Evolutionary conservation across 1,139 yeast species (phyloP).

Genomic region (Hansenula lynferdii): DNA sequence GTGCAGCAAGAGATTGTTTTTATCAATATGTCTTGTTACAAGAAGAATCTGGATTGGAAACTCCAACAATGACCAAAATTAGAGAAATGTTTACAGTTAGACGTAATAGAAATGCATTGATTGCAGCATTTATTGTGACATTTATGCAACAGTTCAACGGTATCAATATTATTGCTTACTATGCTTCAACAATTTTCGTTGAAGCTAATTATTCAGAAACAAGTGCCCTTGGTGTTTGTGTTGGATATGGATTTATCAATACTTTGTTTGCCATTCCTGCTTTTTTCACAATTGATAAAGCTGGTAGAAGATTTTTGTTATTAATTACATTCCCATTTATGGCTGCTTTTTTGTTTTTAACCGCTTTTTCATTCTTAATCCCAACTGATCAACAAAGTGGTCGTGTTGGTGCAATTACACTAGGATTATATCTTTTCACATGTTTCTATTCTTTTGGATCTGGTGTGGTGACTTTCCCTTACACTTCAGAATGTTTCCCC

Average conservation of each 20-base stretch:
- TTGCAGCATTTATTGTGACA: conserved; percentile 77
- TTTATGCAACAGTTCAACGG: conserved; percentile 90
- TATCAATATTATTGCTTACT: conserved; percentile 77
- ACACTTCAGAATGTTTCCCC: conserved; percentile 81
- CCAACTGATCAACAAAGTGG: conserved; percentile 39
- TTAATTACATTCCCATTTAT: conserved; percentile 69
- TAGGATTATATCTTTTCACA: conserved; percentile 67
- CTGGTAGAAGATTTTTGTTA: conserved; percentile 66
- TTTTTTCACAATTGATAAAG: conserved; percentile 67
- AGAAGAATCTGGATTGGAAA: conserved; percentile 52
- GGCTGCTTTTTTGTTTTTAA: conserved; percentile 54
- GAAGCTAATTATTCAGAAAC: conserved; percentile 57
- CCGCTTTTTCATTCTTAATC: conserved; percentile 72
- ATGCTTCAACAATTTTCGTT: conserved; percentile 63
- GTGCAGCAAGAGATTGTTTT: conserved; percentile 68
- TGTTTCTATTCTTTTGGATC: conserved; percentile 74
- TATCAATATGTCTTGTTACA: conserved; percentile 57
- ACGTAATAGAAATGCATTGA: conserved; percentile 76
- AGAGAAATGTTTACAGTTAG: conserved; percentile 55
- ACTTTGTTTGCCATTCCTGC: conserved; percentile 78
- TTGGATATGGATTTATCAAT: conserved; percentile 81
- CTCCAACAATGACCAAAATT: conserved; percentile 45
- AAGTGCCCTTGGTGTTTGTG: conserved; percentile 62
- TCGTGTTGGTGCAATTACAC: conserved; percentile 54
- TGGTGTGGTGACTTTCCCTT: conserved; percentile 85